Evolutionary conservation across 2,329 filamentous ascomycete genomes (phyloP), one percentile per base, ranked within the genome.

Genomic region (Fusarium sp.): DNA sequence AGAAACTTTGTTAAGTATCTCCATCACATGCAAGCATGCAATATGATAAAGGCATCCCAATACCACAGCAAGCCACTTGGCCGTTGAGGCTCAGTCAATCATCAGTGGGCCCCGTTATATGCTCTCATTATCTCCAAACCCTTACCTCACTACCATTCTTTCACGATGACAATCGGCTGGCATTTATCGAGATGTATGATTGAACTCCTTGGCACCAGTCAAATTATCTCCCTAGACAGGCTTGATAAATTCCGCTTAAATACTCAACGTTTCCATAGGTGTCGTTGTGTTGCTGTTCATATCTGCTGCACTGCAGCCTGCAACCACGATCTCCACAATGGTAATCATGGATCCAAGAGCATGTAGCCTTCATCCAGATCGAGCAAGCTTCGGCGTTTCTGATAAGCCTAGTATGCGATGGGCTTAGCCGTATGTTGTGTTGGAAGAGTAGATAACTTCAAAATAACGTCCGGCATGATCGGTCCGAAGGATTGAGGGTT

Each of bases 1-100:
- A 37, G 45, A 43, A 45, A 19, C 44, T 49, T 26, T 25, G 11
- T 26, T 18, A 48, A 23, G 18, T 21, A 49, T 65, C 28, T 42
- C 58, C 53, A 57, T 71, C 65, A 69, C 70, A 69, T 73, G 70
- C 48, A 62, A 26, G 34, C 23, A 62, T 23, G 19, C 23, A 42
- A 25, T 34, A 46, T 42, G 64, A 56, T 44, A 21, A 44, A 19
- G 25, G 34, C 46, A 46, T 16, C 18, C 13, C 39, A 48, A 26
- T 45, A n/a, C 31, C 45, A 48, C 45, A 58, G 43, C 30, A 58
- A 62, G 50, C 57, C 41, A 41, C 48, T 41, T 41, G 23, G 37
- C 31, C 28, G n/a, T n/a, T 37, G 19, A 45, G 62, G 45, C 37
- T 37, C 28, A 16, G 30, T 31, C 34, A 39, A 62, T 51, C 51